These are phyloP conservation scores for Fusarium decemcellulare DNA, from an alignment of 2,329 filamentous ascomycete genomes.

Conservation along the genomic window DNA sequence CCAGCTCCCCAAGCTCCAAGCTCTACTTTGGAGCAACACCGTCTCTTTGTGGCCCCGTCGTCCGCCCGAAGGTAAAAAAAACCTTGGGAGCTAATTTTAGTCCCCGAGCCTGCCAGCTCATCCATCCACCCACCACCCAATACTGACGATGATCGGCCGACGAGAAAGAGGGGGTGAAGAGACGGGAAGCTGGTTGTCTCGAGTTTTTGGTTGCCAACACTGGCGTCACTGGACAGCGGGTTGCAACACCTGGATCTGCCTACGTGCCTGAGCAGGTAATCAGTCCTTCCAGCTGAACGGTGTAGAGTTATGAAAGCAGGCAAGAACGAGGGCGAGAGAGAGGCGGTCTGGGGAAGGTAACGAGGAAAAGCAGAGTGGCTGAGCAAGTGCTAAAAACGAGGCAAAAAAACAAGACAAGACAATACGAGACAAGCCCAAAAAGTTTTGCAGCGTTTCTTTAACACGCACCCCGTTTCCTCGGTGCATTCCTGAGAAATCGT, in stretches of 20 bases:
- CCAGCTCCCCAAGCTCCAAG: conserved; percentile 12
- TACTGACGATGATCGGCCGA: conserved; percentile 43
- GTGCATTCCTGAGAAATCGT: no score
- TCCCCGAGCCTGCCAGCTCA: conserved; percentile 45
- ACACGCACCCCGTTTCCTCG: not conserved
- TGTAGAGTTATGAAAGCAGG: conserved; percentile 1
- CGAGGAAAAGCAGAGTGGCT: conserved; percentile 4
- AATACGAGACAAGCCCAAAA: conserved; percentile 20
- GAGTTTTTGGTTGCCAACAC: conserved; percentile 30
- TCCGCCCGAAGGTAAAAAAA: conserved; percentile 31
- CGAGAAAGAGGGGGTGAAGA: conserved; percentile 36
- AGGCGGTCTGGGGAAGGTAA: not conserved
- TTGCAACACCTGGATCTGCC: conserved; percentile 13
- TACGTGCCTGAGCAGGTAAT: not conserved
- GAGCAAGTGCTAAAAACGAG: conserved; percentile 1
- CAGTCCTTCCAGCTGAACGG: conserved; percentile 1
- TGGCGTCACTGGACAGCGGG: conserved; percentile 35
- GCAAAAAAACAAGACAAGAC: conserved; percentile 9
- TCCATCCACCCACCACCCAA: conserved; percentile 42
- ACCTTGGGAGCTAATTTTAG: conserved; percentile 46
- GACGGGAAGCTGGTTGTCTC: conserved; percentile 14
- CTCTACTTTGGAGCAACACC: conserved; percentile 19
- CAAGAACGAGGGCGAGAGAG: conserved; percentile 19
- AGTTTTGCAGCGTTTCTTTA: not conserved
- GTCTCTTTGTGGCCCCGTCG: conserved; percentile 29